Conservation (phyloP, 2,329 filamentous ascomycete genomes). For the Fusarium hostae region DNA sequence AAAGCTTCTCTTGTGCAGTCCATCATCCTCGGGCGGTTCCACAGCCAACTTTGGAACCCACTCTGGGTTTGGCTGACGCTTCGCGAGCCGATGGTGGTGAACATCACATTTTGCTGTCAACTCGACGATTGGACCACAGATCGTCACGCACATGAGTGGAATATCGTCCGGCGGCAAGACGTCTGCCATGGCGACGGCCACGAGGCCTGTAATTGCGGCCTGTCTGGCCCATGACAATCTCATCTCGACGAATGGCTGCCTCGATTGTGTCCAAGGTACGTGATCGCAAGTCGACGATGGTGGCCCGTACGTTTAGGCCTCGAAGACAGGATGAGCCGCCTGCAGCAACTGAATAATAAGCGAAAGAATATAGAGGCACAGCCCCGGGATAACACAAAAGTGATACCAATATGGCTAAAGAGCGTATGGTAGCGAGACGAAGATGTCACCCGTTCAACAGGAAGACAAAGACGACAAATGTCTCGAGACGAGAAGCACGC, state of each 20-base stretch:
- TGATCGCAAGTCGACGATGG: conserved; percentile 11
- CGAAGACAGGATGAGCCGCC: conserved; percentile 12
- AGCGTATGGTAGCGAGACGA: conserved; percentile 19
- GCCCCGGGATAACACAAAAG: conserved; percentile 25
- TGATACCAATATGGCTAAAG: conserved; percentile 30
- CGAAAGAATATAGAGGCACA: conserved; percentile 24
- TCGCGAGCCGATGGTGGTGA: conserved; percentile 43
- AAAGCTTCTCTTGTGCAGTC: conserved; percentile 42
- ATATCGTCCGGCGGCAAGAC: conserved; percentile 51
- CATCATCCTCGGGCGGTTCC: conserved; percentile 23
- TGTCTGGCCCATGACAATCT: conserved; percentile 40
- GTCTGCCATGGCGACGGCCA: conserved; percentile 44
- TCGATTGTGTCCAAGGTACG: not conserved
- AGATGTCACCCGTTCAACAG: conserved; percentile 22
- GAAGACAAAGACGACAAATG: conserved; percentile 25
- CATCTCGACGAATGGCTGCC: conserved; percentile 38
- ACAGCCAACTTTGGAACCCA: conserved; percentile 40
- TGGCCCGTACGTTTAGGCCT: conserved; percentile 25
- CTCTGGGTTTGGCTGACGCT: conserved; percentile 34
- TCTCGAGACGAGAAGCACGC: conserved; percentile 10
- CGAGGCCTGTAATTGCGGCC: conserved; percentile 47
- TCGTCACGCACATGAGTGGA: conserved; percentile 53
- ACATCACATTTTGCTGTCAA: conserved; percentile 52
- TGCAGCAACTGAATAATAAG: conserved; percentile 12
- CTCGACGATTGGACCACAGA: conserved; percentile 57